These are phyloP conservation scores for Mycena kentingensis DNA, from an alignment of 768 basidiomycete genomes.

Conservation along the genomic window DNA sequence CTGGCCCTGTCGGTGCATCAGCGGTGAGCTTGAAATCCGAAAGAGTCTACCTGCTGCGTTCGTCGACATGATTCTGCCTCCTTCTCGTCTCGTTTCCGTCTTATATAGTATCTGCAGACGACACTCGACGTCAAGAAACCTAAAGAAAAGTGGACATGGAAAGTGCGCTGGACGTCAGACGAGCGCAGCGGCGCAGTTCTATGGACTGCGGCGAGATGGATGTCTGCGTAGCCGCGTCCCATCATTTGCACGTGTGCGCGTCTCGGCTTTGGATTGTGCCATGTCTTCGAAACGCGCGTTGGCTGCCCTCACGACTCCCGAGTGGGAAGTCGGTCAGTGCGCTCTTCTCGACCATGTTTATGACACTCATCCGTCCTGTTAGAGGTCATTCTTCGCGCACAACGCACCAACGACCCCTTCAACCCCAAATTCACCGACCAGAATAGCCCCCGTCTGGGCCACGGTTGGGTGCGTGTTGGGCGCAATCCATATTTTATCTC, in stretches of 20 bases:
- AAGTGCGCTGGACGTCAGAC: too few relatives aligned
- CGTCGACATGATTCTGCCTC: background rate
- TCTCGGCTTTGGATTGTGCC: background rate
- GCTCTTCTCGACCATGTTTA: background rate
- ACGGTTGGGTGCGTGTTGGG: too few relatives aligned
- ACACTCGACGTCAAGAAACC: too few relatives aligned
- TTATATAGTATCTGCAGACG: too few relatives aligned
- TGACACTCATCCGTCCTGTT: background rate
- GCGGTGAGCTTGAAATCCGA: background rate
- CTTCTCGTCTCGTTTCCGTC: too few relatives aligned
- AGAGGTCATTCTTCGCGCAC: background rate
- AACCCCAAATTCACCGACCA: background rate
- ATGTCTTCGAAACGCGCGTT: background rate
- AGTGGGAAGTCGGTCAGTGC: background rate
- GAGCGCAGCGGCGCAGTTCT: too few relatives aligned
- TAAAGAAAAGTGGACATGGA: too few relatives aligned
- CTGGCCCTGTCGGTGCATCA: background rate
- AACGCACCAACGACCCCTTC: background rate
- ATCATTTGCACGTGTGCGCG: too few relatives aligned
- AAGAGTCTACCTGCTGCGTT: background rate
- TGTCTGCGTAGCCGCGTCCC: too few relatives aligned
- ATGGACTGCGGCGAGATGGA: too few relatives aligned
- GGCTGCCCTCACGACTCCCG: background rate
- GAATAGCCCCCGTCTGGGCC: too few relatives aligned
- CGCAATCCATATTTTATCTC: background rate